These are phyloP conservation scores for Elsinoe ampelina DNA, from an alignment of 2,329 filamentous ascomycete species.

Conservation along the genomic window DNA sequence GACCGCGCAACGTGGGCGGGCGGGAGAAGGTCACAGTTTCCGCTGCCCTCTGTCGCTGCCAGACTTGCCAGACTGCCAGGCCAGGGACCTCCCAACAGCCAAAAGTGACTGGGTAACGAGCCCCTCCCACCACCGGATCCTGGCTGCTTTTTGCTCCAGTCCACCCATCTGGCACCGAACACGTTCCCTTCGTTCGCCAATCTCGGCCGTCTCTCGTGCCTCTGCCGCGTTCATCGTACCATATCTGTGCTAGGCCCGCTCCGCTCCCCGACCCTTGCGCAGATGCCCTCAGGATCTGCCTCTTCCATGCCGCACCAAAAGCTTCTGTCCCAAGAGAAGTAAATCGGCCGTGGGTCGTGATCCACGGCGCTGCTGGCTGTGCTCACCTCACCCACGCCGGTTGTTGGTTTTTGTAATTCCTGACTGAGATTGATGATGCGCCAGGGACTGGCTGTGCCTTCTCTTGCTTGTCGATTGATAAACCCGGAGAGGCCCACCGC, in stretches of 20 bases:
- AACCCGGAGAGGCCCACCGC: not conserved
- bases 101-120: not conserved
- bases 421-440: constrained; percentile 1
- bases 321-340: constrained; percentile 9
- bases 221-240: constrained; percentile 5
- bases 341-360: constrained; percentile 1
- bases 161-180: constrained; percentile 6
- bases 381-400: not conserved
- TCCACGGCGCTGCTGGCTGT: constrained; percentile 6
- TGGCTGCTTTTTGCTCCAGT: not conserved
- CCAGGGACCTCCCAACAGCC: not conserved
- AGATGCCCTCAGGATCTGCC: constrained; percentile 1
- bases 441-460: not conserved
- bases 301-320: constrained; percentile 3
- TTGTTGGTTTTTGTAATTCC: constrained; percentile 6
- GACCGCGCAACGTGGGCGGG: constrained; percentile 3
- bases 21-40: not conserved
- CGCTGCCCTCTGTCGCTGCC: no score
- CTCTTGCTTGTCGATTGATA: not conserved
- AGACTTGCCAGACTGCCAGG: not conserved
- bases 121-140: not conserved
- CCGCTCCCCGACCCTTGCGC: constrained; percentile 3
- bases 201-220: constrained; percentile 1
- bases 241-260: not conserved
- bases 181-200: constrained; percentile 1